Percentiles rank a stretch among this genome's conserved stretches.
These are phyloP conservation scores for Dioscorea dumetorum DNA, from an alignment of 106 monocot genomes.

Conservation along the genomic window DNA sequence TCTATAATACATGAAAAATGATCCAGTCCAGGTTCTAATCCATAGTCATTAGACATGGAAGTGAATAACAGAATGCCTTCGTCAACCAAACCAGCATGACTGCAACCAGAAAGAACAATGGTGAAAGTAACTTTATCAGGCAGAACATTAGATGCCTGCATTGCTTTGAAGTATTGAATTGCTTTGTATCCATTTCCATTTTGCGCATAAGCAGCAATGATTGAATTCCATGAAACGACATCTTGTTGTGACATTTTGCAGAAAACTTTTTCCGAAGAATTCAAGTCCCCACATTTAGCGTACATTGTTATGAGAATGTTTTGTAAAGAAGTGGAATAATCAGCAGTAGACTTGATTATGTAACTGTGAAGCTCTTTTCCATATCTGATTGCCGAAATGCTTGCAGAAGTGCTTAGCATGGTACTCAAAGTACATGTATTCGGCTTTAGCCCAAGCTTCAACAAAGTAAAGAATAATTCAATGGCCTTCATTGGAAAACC, in stretches of 20 bases:
- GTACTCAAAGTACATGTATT: constrained; percentile 26
- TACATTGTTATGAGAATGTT: constrained; percentile 41
- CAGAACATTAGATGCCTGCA: constrained; percentile 12
- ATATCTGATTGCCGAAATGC: constrained; percentile 7
- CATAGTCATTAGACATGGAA: constrained; percentile 24
- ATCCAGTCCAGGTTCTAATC: constrained; percentile 23
- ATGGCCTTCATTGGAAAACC: constrained; percentile 10
- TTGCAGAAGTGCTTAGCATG: constrained; percentile 19
- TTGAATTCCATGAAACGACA: constrained; percentile 37
- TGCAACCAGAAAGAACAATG: constrained; percentile 34
- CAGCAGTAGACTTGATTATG: constrained; percentile 6
- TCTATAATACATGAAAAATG: constrained; percentile 37
- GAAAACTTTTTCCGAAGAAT: constrained; percentile 29
- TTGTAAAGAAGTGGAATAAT: constrained; percentile 1
- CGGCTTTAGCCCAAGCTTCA: constrained; percentile 14
- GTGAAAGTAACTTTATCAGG: constrained; percentile 35
- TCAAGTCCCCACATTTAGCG: constrained; percentile 32
- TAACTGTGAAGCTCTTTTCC: constrained; percentile 31
- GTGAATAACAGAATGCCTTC: constrained; percentile 21
- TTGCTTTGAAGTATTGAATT: constrained; percentile 16
- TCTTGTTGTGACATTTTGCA: constrained; percentile 12
- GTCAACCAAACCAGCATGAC: constrained; percentile 33
- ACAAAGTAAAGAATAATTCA: constrained; percentile 18
- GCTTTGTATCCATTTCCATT: constrained; percentile 33
- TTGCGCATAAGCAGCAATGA: constrained; percentile 35